Percentiles rank a stretch among this genome's conserved stretches.
These are phyloP conservation scores for Halophytophthora batemanensis DNA, from an alignment of 352 stramenopile genomes.

Conservation along the genomic window DNA sequence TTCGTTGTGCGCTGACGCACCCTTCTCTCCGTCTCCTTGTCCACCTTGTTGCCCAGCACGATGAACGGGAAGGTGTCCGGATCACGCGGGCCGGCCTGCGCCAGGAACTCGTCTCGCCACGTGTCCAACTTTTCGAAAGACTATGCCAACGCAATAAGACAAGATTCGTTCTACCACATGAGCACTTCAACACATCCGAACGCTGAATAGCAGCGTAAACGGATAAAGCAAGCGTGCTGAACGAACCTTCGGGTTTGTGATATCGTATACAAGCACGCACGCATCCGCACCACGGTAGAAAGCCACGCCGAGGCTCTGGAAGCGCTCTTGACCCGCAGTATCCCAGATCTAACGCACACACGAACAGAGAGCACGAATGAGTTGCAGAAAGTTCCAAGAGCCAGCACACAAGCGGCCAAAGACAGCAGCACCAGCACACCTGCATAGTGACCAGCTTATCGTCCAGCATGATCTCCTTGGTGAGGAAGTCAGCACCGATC, in stretches of 20 bases:
- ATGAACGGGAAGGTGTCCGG: conserved; percentile 97
- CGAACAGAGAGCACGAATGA: neutral
- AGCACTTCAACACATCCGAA: neutral
- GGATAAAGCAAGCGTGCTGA: neutral
- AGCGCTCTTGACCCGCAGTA: conserved; percentile 98
- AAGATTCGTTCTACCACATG: neutral
- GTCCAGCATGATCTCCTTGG: conserved; percentile 96
- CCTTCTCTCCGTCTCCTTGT: conserved; percentile 89
- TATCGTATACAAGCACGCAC: conserved; percentile 98
- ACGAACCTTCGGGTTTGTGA: conserved; percentile 93
- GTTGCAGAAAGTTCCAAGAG: too few relatives aligned
- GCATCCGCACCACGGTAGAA: conserved; percentile 99
- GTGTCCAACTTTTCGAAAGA: conserved; percentile 98
- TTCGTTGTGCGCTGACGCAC: conserved; percentile 18
- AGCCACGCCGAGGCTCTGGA: conserved; percentile 96
- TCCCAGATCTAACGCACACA: conserved; percentile 95
- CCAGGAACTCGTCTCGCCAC: conserved; percentile 97
- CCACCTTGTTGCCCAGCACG: conserved; percentile 98
- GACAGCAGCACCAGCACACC: conserved; percentile 22
- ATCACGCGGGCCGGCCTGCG: conserved; percentile 88
- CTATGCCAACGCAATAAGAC: conserved; percentile 19
- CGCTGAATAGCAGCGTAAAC: too few relatives aligned
- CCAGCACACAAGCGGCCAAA: too few relatives aligned
- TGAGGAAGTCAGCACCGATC: conserved; percentile 98
- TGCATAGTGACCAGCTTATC: conserved; percentile 96